These are phyloP conservation scores for Phytophthora citricola DNA, from an alignment of 352 stramenopile genomes.

Conservation along the genomic window DNA sequence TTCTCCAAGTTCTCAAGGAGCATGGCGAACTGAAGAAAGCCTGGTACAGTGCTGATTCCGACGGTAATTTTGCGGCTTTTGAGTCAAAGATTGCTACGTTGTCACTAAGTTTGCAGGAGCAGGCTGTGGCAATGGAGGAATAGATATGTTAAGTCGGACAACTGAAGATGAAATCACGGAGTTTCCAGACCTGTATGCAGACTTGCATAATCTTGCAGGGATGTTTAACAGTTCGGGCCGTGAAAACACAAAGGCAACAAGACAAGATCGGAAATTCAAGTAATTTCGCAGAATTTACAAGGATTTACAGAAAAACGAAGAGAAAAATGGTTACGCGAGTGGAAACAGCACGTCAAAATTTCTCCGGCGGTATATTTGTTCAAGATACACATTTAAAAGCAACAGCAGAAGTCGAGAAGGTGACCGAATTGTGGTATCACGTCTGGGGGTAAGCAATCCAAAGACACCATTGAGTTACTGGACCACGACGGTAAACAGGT, in stretches of 20 bases:
- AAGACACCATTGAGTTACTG: conserved; percentile 2
- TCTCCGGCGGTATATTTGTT: conserved; percentile 9
- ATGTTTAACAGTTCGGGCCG: conserved; percentile 5
- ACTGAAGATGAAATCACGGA: background rate
- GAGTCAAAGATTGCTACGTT: background rate
- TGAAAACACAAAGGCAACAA: background rate
- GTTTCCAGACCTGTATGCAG: conserved; percentile 7
- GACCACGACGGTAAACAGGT: background rate
- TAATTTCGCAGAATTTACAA: conserved; percentile 6
- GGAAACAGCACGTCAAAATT: background rate
- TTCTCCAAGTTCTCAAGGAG: too few species aligned
- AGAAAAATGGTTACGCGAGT: background rate
- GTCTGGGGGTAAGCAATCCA: background rate
- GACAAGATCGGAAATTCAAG: background rate
- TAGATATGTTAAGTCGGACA: background rate
- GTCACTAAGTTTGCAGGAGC: background rate
- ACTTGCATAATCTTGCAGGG: conserved; percentile 5
- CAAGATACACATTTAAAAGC: conserved; percentile 13
- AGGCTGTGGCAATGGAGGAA: background rate
- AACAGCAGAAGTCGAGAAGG: background rate
- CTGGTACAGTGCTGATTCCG: background rate
- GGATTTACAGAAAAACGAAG: conserved; percentile 2
- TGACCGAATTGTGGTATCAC: background rate
- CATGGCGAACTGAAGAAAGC: background rate
- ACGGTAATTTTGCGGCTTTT: background rate